phyloP scores from a whole-genome alignment of 1,284 basidiomycete genomes.

The Ustilago trichophora region DNA sequence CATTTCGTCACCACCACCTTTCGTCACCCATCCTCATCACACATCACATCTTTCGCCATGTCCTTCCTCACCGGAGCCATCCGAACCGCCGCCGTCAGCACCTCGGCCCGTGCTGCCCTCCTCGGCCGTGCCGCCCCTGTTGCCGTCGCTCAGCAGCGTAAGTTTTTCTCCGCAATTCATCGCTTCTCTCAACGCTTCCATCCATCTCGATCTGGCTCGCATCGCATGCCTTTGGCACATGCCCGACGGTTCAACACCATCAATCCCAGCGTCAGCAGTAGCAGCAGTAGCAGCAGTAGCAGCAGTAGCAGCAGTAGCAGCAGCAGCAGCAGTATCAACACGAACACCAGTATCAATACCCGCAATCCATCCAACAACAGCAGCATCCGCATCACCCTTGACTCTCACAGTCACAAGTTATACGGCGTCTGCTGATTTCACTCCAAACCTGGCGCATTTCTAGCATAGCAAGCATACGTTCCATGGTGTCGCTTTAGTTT shows the following conservation, averaged over 20 bases:
- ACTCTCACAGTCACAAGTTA: too few relatives aligned
- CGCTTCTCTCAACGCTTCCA: conserved; percentile 4
- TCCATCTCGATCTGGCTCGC: too few relatives aligned
- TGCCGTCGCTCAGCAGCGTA: conserved; percentile 45
- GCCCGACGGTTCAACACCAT: not conserved
- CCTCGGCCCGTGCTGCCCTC: conserved; percentile 48
- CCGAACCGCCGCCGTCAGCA: conserved; percentile 57
- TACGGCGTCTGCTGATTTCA: too few relatives aligned
- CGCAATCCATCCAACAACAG: too few relatives aligned
- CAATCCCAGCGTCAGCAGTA: not conserved
- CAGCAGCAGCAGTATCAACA: not conserved
- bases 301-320: not conserved
- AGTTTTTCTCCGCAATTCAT: conserved; percentile 9
- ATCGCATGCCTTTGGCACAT: not conserved
- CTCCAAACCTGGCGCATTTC: too few relatives aligned
- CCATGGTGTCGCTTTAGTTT: too few relatives aligned
- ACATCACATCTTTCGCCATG: conserved; percentile 26
- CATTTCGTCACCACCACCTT: conserved; percentile 11
- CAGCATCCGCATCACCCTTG: too few relatives aligned
- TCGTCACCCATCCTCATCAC: not conserved
- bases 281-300: not conserved
- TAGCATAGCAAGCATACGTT: too few relatives aligned
- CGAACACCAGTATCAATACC: not conserved
- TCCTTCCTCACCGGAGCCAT: conserved; percentile 61
- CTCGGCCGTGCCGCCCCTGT: conserved; percentile 41